phyloP scores from a whole-genome alignment of 2,329 filamentous ascomycete species.

The Fusarium penzigii region DNA sequence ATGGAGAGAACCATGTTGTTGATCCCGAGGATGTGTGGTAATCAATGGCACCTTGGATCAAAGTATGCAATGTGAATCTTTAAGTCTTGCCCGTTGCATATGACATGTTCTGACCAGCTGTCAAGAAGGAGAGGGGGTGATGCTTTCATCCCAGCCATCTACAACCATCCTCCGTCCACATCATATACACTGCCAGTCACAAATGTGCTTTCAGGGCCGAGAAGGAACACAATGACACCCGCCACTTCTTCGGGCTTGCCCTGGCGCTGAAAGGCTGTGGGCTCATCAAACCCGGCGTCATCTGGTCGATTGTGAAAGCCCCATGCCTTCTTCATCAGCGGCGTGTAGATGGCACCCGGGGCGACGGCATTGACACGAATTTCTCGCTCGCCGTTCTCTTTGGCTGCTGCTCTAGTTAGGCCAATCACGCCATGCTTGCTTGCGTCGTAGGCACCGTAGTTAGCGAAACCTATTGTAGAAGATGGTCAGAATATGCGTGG shows the following conservation, averaged over 20 bases:
- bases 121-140: not conserved
- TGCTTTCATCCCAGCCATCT: conserved; percentile 3
- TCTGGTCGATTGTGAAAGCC: conserved; percentile 35
- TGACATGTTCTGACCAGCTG: not conserved
- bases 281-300: conserved; percentile 43
- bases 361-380: conserved; percentile 49
- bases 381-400: conserved; percentile 44
- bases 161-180: conserved; percentile 47
- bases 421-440: conserved; percentile 43
- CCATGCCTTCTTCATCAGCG: conserved; percentile 48
- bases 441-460: conserved; percentile 40
- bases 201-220: conserved; percentile 38
- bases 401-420: conserved; percentile 38
- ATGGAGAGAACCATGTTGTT: conserved; percentile 79
- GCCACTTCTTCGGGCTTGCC: conserved; percentile 44
- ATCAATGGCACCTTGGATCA: conserved; percentile 1
- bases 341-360: conserved; percentile 51
- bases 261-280: conserved; percentile 43
- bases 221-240: conserved; percentile 36
- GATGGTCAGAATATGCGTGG: not conserved
- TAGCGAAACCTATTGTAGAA: conserved; percentile 34
- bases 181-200: conserved; percentile 43
- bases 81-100: not conserved
- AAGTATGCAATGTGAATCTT: not conserved
- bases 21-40: conserved; percentile 85